A percentile compares a stretch with the other conserved stretches of the same genome.
These are phyloP conservation scores for Trapa bicornis DNA, from an alignment of 345 rosid species.

Conservation along the genomic window DNA sequence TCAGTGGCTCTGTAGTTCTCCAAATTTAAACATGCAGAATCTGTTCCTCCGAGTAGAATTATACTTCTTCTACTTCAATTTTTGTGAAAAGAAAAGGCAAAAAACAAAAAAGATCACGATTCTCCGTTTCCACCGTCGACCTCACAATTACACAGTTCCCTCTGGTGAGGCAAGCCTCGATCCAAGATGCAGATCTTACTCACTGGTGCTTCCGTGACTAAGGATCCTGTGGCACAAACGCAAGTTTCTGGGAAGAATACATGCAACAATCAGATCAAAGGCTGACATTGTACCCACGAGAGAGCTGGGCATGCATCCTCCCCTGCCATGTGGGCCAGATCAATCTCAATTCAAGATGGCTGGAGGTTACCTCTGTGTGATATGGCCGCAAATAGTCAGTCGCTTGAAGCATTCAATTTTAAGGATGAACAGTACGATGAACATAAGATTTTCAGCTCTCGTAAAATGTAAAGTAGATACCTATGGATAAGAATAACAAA, in stretches of 20 bases:
- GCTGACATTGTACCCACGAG: background rate
- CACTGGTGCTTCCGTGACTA: background rate
- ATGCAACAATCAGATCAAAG: background rate
- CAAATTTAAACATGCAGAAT: no score
- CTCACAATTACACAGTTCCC: no score
- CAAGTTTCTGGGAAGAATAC: background rate
- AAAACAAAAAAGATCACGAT: no score
- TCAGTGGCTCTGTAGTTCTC: no score
- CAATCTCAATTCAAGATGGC: no score
- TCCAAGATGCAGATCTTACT: no score
- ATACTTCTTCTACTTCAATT: no score
- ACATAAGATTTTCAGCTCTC: background rate
- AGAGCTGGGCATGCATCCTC: background rate
- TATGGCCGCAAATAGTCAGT: background rate
- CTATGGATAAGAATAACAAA: slow-evolving; percentile 23
- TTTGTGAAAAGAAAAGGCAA: no score
- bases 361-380: no score
- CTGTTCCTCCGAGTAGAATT: no score
- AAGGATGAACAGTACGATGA: background rate
- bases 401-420: background rate
- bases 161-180: no score
- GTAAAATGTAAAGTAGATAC: background rate
- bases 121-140: no score
- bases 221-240: background rate
- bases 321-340: background rate